These are phyloP conservation scores for Metarhizium anisopliae DNA, from an alignment of 2,329 filamentous ascomycete genomes.

Conservation along the genomic window DNA sequence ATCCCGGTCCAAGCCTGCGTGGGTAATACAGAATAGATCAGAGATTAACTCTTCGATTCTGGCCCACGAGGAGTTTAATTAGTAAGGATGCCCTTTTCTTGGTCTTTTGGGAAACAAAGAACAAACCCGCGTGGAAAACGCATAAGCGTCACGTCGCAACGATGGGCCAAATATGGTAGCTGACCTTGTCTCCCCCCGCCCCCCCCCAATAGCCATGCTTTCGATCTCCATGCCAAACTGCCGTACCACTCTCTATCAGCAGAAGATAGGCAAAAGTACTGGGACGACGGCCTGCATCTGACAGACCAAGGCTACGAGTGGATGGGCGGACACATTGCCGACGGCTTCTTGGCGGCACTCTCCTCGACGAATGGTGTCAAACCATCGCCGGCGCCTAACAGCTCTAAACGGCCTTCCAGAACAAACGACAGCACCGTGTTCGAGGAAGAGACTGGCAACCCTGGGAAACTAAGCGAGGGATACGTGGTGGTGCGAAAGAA, in stretches of 20 bases:
- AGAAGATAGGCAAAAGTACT: conserved; percentile 38
- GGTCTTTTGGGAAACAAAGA: background rate
- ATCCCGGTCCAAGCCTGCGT: conserved; percentile 21
- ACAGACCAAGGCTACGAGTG: conserved; percentile 50
- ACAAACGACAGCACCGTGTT: conserved; percentile 28
- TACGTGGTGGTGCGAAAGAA: conserved; percentile 45
- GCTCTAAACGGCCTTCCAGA: conserved; percentile 15
- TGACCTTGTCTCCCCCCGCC: background rate
- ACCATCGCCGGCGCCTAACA: background rate
- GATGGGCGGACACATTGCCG: conserved; percentile 50
- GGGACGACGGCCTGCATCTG: conserved; percentile 55
- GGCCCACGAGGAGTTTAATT: conserved; percentile 36
- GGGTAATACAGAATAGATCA: conserved; percentile 26
- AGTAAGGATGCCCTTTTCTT: conserved; percentile 32
- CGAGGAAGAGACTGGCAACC: conserved; percentile 42
- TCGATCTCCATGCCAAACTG: conserved; percentile 46
- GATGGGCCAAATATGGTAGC: too few species aligned
- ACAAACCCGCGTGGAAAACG: too few species aligned
- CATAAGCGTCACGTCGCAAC: too few species aligned
- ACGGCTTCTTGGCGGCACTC: conserved; percentile 30
- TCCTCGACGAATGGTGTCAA: background rate
- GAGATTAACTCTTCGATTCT: conserved; percentile 46
- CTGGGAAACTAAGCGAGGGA: conserved; percentile 37
- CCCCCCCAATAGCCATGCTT: conserved; percentile 34
- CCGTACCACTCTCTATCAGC: conserved; percentile 43